Base-by-base conservation (phyloP, 2,329 filamentous ascomycete genomes). In the Claviceps purpurea region DNA sequence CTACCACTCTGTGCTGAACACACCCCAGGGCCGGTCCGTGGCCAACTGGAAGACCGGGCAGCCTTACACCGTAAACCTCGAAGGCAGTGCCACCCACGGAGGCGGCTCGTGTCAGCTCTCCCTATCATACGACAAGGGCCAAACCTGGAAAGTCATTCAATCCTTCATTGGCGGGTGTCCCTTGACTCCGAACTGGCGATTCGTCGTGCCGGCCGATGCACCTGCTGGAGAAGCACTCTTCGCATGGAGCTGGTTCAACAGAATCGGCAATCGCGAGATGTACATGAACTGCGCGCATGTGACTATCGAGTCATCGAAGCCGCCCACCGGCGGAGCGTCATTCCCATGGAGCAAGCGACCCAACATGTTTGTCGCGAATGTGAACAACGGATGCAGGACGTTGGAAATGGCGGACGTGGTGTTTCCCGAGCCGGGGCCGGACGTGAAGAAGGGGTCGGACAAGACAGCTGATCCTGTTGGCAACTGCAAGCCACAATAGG, bases 201-300 rank as follows among this genome's bases (percentile, higher is more conserved):
- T 90, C 66, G 78, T 72, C 38, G 68, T 90, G 30, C 86, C 86
- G 8, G 66, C 68, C 2, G 80, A 84, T 57, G 79, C 80, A 1
- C 79, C 81, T 14, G 61, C 67, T 54, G 72, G 67, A 67, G 77
- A 82, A 38, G 84, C 81, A 53, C 65, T 90, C 46, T 77, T 91
- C 50, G 81, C 81, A 30, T 91, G 87, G 87, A 82, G 79, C 24
- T 87, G 84, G 84, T 84, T 87, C 70, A 89, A 89, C 72, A 72
- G 80, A 58, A 67, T 85, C 42, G 86, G 87, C 26, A 89, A 89
- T 69, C 77, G 86, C 47, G 87, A 91, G 65, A 87, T 86, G 78
- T 93, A 93, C 75, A 89, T 89, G 84, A 87, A 89, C 69, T 93
- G 87, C 63, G 86, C 87, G 10, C 73, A 78, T 50, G 77, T 90